A percentile compares a stretch with the other conserved stretches of the same genome.
These are phyloP conservation scores for Theobroma grandiflorum DNA, from an alignment of 441 rosid species.

Conservation along the genomic window DNA sequence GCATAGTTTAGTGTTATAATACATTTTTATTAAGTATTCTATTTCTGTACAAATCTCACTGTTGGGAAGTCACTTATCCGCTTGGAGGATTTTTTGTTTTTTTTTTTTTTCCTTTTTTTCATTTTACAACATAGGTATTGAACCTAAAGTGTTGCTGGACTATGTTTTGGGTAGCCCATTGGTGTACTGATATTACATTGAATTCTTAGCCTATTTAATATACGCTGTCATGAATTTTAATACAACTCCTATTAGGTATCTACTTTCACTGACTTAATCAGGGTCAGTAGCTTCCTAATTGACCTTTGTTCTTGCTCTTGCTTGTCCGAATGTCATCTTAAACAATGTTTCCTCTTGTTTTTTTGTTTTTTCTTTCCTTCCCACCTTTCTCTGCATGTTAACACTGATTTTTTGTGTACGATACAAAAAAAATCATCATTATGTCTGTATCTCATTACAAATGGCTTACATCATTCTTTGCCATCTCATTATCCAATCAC, in stretches of 20 bases:
- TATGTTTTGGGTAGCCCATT: background rate
- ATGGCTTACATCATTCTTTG: background rate
- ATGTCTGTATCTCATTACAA: background rate
- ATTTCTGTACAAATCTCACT: constrained; percentile 3
- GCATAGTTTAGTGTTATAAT: background rate
- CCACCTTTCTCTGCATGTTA: background rate
- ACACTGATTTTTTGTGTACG: background rate
- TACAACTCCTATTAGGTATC: background rate
- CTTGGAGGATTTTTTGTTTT: no score
- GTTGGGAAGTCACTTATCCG: background rate
- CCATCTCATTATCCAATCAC: background rate
- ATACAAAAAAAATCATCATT: background rate
- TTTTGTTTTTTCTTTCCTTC: background rate
- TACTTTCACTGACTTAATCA: background rate
- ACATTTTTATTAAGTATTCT: background rate
- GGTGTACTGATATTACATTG: background rate
- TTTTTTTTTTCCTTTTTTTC: background rate
- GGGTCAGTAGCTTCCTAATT: background rate
- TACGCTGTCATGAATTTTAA: background rate
- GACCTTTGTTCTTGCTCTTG: background rate
- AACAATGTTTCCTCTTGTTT: background rate
- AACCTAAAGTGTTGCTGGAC: background rate
- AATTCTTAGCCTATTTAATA: background rate
- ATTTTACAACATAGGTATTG: background rate
- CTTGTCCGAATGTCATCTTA: background rate